A percentile compares a stretch with the other conserved stretches of the same genome.
These are phyloP conservation scores for Hemileia vastatrix DNA, from an alignment of 1,284 basidiomycete species.

Conservation along the genomic window DNA sequence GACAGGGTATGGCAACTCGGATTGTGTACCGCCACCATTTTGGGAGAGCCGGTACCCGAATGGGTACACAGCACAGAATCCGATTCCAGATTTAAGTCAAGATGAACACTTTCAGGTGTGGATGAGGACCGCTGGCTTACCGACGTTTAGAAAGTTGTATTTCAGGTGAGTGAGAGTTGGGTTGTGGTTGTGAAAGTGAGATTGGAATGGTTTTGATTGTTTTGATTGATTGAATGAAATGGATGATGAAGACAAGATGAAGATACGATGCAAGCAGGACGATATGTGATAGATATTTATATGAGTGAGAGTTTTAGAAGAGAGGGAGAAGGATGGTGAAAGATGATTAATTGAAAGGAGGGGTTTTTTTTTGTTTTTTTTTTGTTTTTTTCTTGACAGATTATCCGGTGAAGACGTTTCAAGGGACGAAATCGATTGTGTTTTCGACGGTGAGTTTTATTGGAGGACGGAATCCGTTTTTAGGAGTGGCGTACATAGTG, in stretches of 20 bases:
- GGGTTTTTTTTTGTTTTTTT: neutral
- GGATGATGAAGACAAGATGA: slow-evolving; percentile 74
- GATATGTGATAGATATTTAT: slow-evolving; percentile 65
- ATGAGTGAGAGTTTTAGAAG: slow-evolving; percentile 69
- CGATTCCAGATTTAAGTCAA: slow-evolving; percentile 63
- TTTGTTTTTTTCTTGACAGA: slow-evolving; percentile 50
- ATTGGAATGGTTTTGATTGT: no score
- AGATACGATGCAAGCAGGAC: slow-evolving; percentile 60
- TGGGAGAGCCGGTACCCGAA: slow-evolving; percentile 66
- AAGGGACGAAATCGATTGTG: slow-evolving; percentile 91
- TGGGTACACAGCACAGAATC: slow-evolving; percentile 58
- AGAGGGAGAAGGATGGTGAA: neutral
- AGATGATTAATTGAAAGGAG: neutral
- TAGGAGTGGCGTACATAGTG: slow-evolving; percentile 93
- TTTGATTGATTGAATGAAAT: no score
- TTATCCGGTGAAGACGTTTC: slow-evolving; percentile 82
- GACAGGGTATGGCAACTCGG: slow-evolving; percentile 37
- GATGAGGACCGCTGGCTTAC: slow-evolving; percentile 96
- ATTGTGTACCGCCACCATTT: slow-evolving; percentile 85
- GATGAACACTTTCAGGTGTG: slow-evolving; percentile 98
- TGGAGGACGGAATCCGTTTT: slow-evolving; percentile 92
- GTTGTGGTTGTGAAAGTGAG: no score
- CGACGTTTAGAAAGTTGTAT: slow-evolving; percentile 91
- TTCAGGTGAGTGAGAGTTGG: slow-evolving; percentile 37
- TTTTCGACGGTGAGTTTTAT: slow-evolving; percentile 97